phyloP scores from a whole-genome alignment of 352 stramenopile genomes.

The Pythium insidiosum region DNA sequence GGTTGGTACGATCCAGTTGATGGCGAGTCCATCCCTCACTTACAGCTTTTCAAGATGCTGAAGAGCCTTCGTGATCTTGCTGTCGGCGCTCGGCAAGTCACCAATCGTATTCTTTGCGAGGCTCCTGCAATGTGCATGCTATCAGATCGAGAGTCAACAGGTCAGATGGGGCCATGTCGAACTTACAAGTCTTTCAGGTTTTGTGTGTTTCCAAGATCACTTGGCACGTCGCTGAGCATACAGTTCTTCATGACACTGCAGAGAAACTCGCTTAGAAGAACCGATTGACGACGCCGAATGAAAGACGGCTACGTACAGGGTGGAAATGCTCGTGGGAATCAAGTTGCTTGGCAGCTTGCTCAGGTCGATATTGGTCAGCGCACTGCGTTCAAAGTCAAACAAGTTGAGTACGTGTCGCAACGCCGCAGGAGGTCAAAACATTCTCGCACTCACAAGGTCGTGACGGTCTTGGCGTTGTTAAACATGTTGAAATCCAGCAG shows the following conservation, averaged over 20 bases:
- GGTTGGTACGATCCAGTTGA: neutral
- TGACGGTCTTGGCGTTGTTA: slow-evolving; percentile 21
- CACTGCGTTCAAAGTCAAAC: slow-evolving; percentile 14
- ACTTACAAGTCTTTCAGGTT: slow-evolving; percentile 52
- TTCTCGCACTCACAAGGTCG: slow-evolving; percentile 30
- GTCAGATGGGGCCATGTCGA: too few relatives aligned
- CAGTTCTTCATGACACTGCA: slow-evolving; percentile 62
- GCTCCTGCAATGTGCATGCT: slow-evolving; percentile 19
- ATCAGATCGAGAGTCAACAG: neutral
- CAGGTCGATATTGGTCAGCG: slow-evolving; percentile 56
- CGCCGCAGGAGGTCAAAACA: slow-evolving; percentile 1
- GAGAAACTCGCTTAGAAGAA: neutral
- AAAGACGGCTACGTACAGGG: slow-evolving; percentile 20
- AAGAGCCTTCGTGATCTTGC: slow-evolving; percentile 25
- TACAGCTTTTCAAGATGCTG: slow-evolving; percentile 37
- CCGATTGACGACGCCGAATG: neutral
- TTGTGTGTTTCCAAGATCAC: slow-evolving; percentile 32
- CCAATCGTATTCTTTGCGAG: slow-evolving; percentile 50
- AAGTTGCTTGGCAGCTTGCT: slow-evolving; percentile 31
- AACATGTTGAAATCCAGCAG: slow-evolving; percentile 41
- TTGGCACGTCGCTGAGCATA: slow-evolving; percentile 38
- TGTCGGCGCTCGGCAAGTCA: slow-evolving; percentile 23
- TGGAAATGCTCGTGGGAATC: slow-evolving; percentile 35
- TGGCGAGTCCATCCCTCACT: too few relatives aligned
- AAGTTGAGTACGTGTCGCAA: neutral